A percentile compares a stretch with the other conserved stretches of the same genome.
Evolutionary conservation across 192 early-diverging fungal genomes (phyloP).

Genomic region (Backusella tuberculispora): DNA sequence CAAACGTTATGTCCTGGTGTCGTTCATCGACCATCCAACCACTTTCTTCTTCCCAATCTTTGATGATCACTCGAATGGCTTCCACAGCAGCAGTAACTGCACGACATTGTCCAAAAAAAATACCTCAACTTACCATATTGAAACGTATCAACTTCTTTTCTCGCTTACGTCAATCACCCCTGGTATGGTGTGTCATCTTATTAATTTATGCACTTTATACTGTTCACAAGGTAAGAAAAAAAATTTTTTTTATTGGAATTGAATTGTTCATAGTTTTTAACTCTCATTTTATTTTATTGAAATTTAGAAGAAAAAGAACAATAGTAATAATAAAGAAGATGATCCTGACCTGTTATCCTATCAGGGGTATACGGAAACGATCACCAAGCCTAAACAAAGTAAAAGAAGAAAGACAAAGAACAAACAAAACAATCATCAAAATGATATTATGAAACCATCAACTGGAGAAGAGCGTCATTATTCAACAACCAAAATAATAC

Average conservation of each 20-base stretch:
- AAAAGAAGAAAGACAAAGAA: not conserved
- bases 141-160: constrained; percentile 3
- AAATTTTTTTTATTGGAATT: too few relatives aligned
- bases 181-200: constrained; percentile 11
- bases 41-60: not conserved
- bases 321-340: not conserved
- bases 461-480: not conserved
- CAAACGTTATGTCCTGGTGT: constrained; percentile 5
- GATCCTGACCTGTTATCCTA: not conserved
- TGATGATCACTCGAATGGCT: not conserved
- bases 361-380: not conserved
- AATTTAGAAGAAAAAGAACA: not conserved
- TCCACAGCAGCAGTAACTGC: not conserved
- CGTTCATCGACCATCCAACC: not conserved
- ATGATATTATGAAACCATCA: not conserved
- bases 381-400: not conserved
- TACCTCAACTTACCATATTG: not conserved
- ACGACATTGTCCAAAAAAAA: not conserved
- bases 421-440: not conserved
- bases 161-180: not conserved
- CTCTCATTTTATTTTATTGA: not conserved
- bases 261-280: not conserved
- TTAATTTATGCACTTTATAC: constrained; percentile 9
- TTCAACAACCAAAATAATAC: not conserved
- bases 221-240: not conserved